These are phyloP conservation scores for Eucalyptus erythrocorys DNA, from an alignment of 345 rosid genomes.

Conservation along the genomic window DNA sequence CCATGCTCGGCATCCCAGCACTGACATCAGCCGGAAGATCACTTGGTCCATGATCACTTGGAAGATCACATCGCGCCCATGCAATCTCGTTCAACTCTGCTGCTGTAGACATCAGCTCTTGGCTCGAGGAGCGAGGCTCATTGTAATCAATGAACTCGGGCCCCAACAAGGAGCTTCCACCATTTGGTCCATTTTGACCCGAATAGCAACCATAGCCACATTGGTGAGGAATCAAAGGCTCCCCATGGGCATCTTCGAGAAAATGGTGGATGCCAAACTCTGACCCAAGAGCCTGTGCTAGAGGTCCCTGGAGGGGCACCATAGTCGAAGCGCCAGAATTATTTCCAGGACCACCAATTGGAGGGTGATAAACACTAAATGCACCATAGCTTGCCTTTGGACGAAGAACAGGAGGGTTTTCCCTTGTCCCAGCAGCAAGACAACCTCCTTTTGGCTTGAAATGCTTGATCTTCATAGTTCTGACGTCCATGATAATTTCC, in stretches of 20 bases:
- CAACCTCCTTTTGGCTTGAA: not conserved
- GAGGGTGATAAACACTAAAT: conserved; percentile 17
- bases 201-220: conserved; percentile 78
- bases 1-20: not conserved
- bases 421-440: conserved; percentile 3
- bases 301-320: conserved; percentile 38
- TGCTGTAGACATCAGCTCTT: conserved; percentile 64
- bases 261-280: conserved; percentile 30
- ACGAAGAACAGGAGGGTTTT: conserved; percentile 10
- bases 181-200: conserved; percentile 5
- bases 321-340: conserved; percentile 10
- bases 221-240: conserved; percentile 38
- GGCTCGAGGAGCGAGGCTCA: conserved; percentile 45
- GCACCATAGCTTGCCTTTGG: conserved; percentile 16
- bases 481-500: not conserved
- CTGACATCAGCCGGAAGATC: not conserved
- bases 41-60: too few species aligned
- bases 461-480: not conserved
- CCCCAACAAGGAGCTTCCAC: conserved; percentile 43
- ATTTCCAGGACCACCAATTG: conserved; percentile 3
- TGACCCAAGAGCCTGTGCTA: conserved; percentile 39
- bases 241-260: conserved; percentile 38
- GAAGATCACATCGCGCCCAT: conserved; percentile 58
- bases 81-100: conserved; percentile 77
- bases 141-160: conserved; percentile 78